Percentiles rank a stretch among this genome's conserved stretches.
Conservation (phyloP, 78 protist genomes). For the Dictyostelium capitatum region DNA sequence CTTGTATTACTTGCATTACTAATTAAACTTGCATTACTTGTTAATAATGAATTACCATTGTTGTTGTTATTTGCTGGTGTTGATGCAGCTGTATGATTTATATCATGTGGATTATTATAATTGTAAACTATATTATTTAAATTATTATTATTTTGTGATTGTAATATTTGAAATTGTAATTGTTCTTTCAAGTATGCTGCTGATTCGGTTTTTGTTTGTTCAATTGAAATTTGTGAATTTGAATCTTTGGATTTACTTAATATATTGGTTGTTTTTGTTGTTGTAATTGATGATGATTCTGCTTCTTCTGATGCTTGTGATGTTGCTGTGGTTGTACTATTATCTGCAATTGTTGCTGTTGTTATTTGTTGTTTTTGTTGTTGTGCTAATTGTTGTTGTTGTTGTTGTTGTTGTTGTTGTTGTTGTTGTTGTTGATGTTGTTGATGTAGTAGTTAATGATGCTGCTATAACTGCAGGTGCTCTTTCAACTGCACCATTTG, state of each 20-base stretch:
- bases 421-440: neutral
- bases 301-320: neutral
- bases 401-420: neutral
- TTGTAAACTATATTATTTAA: slow-evolving; percentile 4
- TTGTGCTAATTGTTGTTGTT: neutral
- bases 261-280: neutral
- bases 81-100: neutral
- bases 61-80: neutral
- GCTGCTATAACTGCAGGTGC: no score
- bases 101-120: neutral
- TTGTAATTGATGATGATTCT: slow-evolving; percentile 5
- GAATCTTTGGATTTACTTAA: neutral
- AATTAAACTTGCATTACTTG: slow-evolving; percentile 5
- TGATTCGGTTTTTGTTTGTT: neutral
- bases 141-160: neutral
- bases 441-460: no score
- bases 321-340: neutral
- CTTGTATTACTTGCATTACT: slow-evolving; percentile 8
- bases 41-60: neutral
- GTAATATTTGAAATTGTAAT: neutral
- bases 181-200: slow-evolving; percentile 3
- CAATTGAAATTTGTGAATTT: neutral
- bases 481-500: neutral
- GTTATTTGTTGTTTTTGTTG: neutral
- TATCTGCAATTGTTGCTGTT: neutral